Base-by-base conservation (phyloP, 352 stramenopile species). In the Pythium myriotylum region DNA sequence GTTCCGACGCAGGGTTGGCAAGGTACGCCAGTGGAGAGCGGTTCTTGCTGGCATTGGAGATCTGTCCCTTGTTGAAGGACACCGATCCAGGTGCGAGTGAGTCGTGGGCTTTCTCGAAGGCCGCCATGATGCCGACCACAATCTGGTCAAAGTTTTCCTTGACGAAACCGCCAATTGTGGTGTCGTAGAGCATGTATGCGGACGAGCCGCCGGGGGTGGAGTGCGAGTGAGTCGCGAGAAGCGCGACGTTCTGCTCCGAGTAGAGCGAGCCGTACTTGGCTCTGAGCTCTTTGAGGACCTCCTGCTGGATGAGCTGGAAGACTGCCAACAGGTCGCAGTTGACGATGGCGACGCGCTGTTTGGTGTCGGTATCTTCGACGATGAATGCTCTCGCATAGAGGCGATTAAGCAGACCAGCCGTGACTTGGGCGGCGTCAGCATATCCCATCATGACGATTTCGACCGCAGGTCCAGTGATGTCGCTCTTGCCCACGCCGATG, bases 121-220 rank as follows among this genome's bases (percentile, higher is more conserved):
- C 73, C 27, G 70, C 52, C 39, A 88, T 54, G 62, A 94, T 86
- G 16, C 86, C 84, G 16, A 65, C 59, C 17, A 92, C 86, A 49
- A 88, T 88, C 39, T 91, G 67, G 29, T 35, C 29, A 26, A 92
- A 84, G 37, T 81, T 88, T 50, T 92, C 71, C 23, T 64, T 67
- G 50, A 77, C 76, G 62, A 59, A 83, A 0, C 76, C 71, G 12
- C 76, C 26, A 49, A 73, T 79, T 19, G 74, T 77, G 22, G 80
- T 55, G 52, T 80, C 69, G 68, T 91, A 96, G 2, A 95, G 45
- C 19, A 87, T 77, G 60, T 96, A 93, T 10, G 29, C 29, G 5
- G 29, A 35, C 26, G 86, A 35, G 29, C 29, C 29, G 10, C 29
- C 29, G 5, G 29, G 29, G 5, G 5, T 10, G 5, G 29, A 5